A percentile compares a stretch with the other conserved stretches of the same genome.
phyloP scores from a whole-genome alignment of 495 filamentous ascomycete genomes.

The Penicillium flavigenum region DNA sequence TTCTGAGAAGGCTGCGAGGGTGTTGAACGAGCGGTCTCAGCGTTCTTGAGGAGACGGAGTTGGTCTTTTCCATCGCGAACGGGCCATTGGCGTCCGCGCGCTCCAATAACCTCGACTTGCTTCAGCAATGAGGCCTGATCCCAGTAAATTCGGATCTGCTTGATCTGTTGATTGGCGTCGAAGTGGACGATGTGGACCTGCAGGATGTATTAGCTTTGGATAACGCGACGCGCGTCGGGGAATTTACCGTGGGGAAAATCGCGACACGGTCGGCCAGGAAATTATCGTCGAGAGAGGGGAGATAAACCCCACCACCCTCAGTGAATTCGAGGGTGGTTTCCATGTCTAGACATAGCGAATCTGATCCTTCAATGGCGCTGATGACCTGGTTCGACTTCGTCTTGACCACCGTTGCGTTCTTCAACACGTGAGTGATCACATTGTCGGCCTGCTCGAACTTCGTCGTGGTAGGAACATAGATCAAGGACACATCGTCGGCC shows the following conservation, averaged over 20 bases:
- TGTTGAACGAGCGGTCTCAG: constrained; percentile 25
- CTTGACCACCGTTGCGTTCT: constrained; percentile 62
- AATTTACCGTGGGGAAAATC: constrained; percentile 76
- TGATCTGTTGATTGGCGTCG: constrained; percentile 70
- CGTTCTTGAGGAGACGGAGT: constrained; percentile 63
- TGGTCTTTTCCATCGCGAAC: constrained; percentile 89
- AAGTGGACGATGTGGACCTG: constrained; percentile 92
- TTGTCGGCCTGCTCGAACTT: constrained; percentile 64
- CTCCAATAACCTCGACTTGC: constrained; percentile 89
- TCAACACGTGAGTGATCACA: constrained; percentile 74
- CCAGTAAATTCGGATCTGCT: constrained; percentile 86
- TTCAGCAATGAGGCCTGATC: constrained; percentile 93
- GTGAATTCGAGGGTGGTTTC: constrained; percentile 83
- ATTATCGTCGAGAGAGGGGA: constrained; percentile 91
- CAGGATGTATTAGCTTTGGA: constrained; percentile 23
- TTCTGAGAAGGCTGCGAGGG: constrained; percentile 19
- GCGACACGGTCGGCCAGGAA: constrained; percentile 83
- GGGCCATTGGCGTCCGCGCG: constrained; percentile 85
- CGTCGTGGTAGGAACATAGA: constrained; percentile 90
- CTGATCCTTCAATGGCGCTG: constrained; percentile 64
- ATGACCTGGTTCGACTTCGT: constrained; percentile 78
- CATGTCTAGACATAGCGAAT: constrained; percentile 70
- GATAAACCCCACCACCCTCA: constrained; percentile 77
- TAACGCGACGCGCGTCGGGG: constrained; percentile 16
- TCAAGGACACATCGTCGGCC: constrained; percentile 68